Percentiles rank a stretch among this genome's conserved stretches.
Conservation (phyloP, 306 rosid species). For the Quercus glauca region DNA sequence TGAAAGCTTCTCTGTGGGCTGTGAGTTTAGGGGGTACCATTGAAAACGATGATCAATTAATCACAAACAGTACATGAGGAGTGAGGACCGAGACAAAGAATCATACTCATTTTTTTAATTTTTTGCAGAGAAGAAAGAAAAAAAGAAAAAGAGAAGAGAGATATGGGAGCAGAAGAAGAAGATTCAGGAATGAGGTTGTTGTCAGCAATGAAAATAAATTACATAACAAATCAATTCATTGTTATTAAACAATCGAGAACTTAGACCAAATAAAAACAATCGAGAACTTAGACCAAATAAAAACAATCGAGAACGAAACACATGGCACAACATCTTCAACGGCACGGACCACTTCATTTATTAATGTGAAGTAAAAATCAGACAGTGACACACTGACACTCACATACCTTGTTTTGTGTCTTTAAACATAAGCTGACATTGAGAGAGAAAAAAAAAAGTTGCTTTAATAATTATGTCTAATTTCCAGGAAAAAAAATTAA, state of each 20-base stretch:
- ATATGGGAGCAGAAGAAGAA: not conserved
- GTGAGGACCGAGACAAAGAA: slow-evolving; percentile 38
- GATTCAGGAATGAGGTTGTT: not conserved
- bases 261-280: too few relatives aligned
- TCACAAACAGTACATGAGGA: not conserved
- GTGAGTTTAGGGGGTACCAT: not conserved
- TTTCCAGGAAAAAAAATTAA: too few relatives aligned
- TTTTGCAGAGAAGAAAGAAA: not conserved
- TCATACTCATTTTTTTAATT: slow-evolving; percentile 11
- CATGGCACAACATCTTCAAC: slow-evolving; percentile 23
- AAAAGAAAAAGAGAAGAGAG: not conserved
- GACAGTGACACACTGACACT: slow-evolving; percentile 3
- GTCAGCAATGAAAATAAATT: not conserved
- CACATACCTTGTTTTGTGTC: slow-evolving; percentile 27
- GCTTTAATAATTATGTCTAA: not conserved
- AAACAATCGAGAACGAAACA: not conserved
- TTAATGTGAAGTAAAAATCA: slow-evolving; percentile 20
- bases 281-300: too few relatives aligned
- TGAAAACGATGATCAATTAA: slow-evolving; percentile 17
- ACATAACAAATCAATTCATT: too few relatives aligned
- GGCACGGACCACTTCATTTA: slow-evolving; percentile 47
- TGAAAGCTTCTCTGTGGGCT: not conserved
- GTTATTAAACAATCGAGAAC: not conserved
- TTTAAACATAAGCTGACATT: slow-evolving; percentile 22
- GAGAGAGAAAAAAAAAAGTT: not conserved